These are phyloP conservation scores for Kurtzmaniella cleridarum DNA, from an alignment of 805 yeast species.

Conservation along the genomic window DNA sequence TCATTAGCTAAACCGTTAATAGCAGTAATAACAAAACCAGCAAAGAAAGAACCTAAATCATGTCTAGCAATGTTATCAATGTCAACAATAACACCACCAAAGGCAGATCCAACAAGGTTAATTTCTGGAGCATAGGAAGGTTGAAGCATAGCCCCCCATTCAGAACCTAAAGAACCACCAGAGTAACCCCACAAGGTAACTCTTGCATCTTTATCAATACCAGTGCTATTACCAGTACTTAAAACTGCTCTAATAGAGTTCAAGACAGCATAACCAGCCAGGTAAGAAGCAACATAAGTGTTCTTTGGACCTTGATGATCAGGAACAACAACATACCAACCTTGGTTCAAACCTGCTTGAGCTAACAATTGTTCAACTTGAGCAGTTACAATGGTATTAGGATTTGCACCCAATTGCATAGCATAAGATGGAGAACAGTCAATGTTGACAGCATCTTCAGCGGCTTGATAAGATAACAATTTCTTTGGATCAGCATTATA, in stretches of 20 bases:
- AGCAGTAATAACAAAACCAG: conserved; percentile 20
- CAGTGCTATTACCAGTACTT: conserved; percentile 11
- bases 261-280: conserved; percentile 19
- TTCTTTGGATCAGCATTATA: conserved; percentile 17
- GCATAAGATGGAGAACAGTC: conserved; percentile 20
- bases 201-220: conserved; percentile 14
- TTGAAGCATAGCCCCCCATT: conserved; percentile 24
- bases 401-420: conserved; percentile 10
- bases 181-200: conserved; percentile 24
- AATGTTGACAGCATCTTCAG: conserved; percentile 14
- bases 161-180: conserved; percentile 26
- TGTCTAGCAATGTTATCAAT: conserved; percentile 13
- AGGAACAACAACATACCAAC: conserved; percentile 18
- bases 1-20: conserved; percentile 18
- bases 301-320: conserved; percentile 25
- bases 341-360: conserved; percentile 13
- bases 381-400: conserved; percentile 7
- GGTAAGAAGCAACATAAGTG: conserved; percentile 18
- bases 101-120: conserved; percentile 19
- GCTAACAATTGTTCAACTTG: conserved; percentile 14
- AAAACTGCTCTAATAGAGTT: conserved; percentile 21
- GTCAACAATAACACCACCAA: conserved; percentile 25
- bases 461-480: conserved; percentile 18
- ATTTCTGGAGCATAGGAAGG: not conserved
- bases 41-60: conserved; percentile 14